Percentiles rank a stretch among this genome's conserved stretches.
Evolutionary conservation across 1,284 basidiomycete species (phyloP).

Genomic region (Gomphus bonarii): DNA sequence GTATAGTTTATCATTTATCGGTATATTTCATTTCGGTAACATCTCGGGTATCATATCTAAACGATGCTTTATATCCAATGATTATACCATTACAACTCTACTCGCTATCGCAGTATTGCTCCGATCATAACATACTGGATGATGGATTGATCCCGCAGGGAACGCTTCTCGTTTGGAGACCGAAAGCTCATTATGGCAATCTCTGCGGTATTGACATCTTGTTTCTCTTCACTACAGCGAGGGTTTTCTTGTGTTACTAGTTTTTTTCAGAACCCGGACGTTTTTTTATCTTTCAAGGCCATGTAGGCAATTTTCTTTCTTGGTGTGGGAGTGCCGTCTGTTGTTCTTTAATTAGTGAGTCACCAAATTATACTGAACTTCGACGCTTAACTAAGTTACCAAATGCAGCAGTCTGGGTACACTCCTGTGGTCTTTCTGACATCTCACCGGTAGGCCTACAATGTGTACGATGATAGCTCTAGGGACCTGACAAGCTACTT

Average conservation of each 20-base stretch:
- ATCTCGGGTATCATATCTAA: not conserved
- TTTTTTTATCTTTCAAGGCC: not conserved
- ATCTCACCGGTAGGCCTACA: slow-evolving; percentile 30
- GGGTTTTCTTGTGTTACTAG: slow-evolving; percentile 44
- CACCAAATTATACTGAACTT: too few relatives aligned
- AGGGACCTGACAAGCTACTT: not conserved
- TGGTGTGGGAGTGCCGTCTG: slow-evolving; percentile 24
- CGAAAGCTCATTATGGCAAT: slow-evolving; percentile 41
- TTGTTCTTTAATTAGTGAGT: slow-evolving; percentile 1
- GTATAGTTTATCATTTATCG: slow-evolving; percentile 31
- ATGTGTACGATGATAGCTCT: not conserved
- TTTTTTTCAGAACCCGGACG: slow-evolving; percentile 33
- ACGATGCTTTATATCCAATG: slow-evolving; percentile 11
- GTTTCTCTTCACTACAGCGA: slow-evolving; percentile 49
- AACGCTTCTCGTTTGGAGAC: slow-evolving; percentile 30
- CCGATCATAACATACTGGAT: slow-evolving; percentile 34
- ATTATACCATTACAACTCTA: slow-evolving; percentile 39
- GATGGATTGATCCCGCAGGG: slow-evolving; percentile 37
- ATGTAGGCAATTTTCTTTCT: not conserved
- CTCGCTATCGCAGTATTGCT: slow-evolving; percentile 50
- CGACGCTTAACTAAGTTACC: not conserved
- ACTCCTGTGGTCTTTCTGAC: slow-evolving; percentile 59
- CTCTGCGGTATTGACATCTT: slow-evolving; percentile 46
- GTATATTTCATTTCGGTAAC: not conserved
- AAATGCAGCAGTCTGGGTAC: slow-evolving; percentile 36